A percentile compares a stretch with the other conserved stretches of the same genome.
These are phyloP conservation scores for Ganoderma multipileum DNA, from an alignment of 1,284 basidiomycete species.

Conservation along the genomic window DNA sequence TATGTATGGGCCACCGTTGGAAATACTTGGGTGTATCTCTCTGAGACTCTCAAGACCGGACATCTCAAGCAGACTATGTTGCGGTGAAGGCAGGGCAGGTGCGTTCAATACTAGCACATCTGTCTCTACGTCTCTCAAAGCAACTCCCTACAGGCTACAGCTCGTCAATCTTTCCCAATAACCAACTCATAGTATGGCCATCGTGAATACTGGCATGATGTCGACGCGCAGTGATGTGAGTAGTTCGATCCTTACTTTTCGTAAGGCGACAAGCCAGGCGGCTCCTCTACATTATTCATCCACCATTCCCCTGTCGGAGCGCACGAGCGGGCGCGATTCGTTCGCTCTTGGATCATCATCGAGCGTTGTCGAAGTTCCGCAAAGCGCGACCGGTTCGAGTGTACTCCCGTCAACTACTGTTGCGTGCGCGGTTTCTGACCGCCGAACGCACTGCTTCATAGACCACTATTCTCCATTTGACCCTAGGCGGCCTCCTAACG, in stretches of 20 bases:
- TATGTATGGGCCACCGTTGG: background rate
- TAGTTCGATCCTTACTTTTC: background rate
- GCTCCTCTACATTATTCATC: background rate
- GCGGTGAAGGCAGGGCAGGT: background rate
- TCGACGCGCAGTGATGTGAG: background rate
- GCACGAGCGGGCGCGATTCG: background rate
- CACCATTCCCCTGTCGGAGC: background rate
- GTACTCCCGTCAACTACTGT: background rate
- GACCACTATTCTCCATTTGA: background rate
- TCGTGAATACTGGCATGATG: background rate
- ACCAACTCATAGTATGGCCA: background rate
- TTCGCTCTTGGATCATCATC: background rate
- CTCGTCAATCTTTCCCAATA: background rate
- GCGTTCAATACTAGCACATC: background rate
- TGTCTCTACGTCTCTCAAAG: background rate
- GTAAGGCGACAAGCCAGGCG: background rate
- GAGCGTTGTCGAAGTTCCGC: background rate
- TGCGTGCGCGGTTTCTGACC: background rate
- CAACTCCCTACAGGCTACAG: background rate
- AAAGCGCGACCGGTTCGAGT: background rate
- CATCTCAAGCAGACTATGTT: background rate
- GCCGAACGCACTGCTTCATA: background rate
- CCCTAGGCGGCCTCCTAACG: background rate
- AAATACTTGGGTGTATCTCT: background rate
- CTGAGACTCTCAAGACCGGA: background rate